A percentile compares a stretch with the other conserved stretches of the same genome.
These are phyloP conservation scores for Tuber microsphaerosporum DNA, from an alignment of 495 filamentous ascomycete species.

Conservation along the genomic window DNA sequence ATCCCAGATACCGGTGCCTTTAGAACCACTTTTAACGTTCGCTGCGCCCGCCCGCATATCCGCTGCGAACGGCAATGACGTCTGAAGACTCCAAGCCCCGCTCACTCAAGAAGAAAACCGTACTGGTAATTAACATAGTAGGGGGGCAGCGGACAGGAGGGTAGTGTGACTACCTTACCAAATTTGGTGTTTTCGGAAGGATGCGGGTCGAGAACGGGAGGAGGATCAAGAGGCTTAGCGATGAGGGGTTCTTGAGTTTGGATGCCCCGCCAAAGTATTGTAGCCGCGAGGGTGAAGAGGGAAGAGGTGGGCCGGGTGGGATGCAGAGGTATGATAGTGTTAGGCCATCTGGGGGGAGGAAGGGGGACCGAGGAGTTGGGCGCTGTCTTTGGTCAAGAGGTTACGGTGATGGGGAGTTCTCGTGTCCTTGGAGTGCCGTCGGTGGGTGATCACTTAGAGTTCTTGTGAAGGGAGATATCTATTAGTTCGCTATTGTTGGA, in stretches of 20 bases:
- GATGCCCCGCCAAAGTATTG: background rate
- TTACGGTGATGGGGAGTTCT: background rate
- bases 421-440: background rate
- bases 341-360: background rate
- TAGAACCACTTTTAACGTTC: no score
- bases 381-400: background rate
- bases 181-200: constrained; percentile 14
- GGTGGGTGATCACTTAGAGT: background rate
- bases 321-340: background rate
- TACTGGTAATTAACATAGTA: no score
- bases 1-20: background rate
- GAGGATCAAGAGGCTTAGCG: constrained; percentile 17
- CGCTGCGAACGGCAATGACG: background rate
- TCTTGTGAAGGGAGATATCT: background rate
- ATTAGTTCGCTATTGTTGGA: background rate
- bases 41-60: no score
- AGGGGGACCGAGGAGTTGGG: background rate
- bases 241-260: constrained; percentile 6
- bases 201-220: constrained; percentile 20
- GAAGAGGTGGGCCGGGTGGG: background rate
- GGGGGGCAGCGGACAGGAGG: no score
- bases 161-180: no score
- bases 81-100: background rate
- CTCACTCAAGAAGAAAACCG: background rate
- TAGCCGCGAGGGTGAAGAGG: background rate